These are phyloP conservation scores for Aaosphaeria pasadenensis DNA, from an alignment of 2,329 filamentous ascomycete genomes.

Conservation along the genomic window DNA sequence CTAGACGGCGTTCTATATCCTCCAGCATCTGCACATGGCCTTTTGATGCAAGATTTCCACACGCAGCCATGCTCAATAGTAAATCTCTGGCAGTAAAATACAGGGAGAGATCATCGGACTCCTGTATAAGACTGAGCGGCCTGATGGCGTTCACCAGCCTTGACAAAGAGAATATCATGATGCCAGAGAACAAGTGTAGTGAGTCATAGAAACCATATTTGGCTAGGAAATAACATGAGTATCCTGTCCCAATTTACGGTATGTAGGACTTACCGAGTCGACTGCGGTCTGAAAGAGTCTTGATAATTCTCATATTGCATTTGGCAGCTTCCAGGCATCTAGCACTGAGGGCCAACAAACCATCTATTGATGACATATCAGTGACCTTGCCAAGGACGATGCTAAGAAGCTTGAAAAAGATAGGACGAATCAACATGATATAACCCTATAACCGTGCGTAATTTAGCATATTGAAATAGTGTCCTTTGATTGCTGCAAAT, in stretches of 20 bases:
- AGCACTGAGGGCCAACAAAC: too few relatives aligned
- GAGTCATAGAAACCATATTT: background rate
- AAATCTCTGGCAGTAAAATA: background rate
- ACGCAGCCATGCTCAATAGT: background rate
- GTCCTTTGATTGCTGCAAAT: background rate
- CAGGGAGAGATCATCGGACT: background rate
- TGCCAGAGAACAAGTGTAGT: background rate
- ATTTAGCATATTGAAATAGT: background rate
- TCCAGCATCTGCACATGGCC: background rate
- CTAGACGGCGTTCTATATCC: background rate
- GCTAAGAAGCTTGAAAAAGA: background rate
- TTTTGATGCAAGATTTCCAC: background rate
- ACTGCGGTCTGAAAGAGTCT: background rate
- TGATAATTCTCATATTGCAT: background rate
- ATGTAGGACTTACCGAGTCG: background rate
- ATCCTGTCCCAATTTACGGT: background rate
- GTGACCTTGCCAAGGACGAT: background rate
- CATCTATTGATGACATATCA: too few relatives aligned
- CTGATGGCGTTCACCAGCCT: background rate
- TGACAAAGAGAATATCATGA: background rate
- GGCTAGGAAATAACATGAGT: background rate
- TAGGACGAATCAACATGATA: background rate
- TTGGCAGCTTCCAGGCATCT: background rate
- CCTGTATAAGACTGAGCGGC: background rate
- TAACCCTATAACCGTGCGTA: background rate